Conservation (phyloP, 1,284 basidiomycete genomes). For the Meripilus lineatus region DNA sequence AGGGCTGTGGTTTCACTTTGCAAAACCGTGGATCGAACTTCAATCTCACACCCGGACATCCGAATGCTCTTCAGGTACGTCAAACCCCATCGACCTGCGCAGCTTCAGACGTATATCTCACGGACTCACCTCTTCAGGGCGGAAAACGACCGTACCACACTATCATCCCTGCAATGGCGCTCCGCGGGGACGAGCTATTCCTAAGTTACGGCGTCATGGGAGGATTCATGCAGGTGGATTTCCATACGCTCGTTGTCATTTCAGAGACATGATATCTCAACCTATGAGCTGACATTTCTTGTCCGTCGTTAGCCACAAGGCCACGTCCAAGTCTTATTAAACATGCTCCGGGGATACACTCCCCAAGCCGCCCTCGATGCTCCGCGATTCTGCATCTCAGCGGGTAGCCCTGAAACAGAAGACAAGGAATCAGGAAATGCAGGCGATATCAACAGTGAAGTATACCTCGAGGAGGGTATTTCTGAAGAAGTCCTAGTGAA, state of each 20-base stretch:
- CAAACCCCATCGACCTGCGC: background rate
- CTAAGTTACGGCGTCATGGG: constrained; percentile 93
- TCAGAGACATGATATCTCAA: background rate
- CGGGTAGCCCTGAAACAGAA: constrained; percentile 68
- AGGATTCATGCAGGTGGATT: constrained; percentile 94
- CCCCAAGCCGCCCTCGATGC: constrained; percentile 87
- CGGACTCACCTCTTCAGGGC: constrained; percentile 36
- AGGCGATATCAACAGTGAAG: constrained; percentile 73
- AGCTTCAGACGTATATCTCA: too few relatives aligned
- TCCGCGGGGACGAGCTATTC: constrained; percentile 78
- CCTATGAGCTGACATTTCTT: too few relatives aligned
- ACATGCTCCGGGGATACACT: constrained; percentile 82
- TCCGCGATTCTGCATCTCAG: constrained; percentile 93
- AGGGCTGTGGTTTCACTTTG: constrained; percentile 92
- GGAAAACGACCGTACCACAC: constrained; percentile 94
- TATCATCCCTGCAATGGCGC: constrained; percentile 91
- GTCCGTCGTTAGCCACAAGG: constrained; percentile 65
- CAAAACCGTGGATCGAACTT: constrained; percentile 93
- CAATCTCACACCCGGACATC: constrained; percentile 73
- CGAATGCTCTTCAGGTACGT: constrained; percentile 68
- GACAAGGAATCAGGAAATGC: constrained; percentile 42
- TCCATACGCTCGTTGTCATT: constrained; percentile 16
- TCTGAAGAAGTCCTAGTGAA: constrained; percentile 51
- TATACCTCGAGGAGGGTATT: constrained; percentile 88
- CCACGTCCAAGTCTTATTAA: constrained; percentile 91